Evolutionary conservation across 371 early-diverging fungal genomes (phyloP).

Genomic region (Umbelopsis sp.): DNA sequence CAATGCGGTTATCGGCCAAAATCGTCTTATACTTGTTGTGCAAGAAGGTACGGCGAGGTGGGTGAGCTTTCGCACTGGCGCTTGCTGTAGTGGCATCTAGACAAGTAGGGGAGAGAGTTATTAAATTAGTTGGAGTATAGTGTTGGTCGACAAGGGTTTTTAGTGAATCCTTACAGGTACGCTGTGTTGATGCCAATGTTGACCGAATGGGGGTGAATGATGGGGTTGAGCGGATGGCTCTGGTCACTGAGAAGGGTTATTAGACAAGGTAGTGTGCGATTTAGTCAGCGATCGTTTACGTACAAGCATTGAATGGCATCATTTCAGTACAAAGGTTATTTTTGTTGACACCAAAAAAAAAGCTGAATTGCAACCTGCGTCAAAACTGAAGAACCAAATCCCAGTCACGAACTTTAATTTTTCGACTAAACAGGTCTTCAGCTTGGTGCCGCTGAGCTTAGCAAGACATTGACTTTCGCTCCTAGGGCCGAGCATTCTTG

Average conservation of each 20-base stretch:
- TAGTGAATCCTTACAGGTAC: background rate
- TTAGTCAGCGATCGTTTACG: background rate
- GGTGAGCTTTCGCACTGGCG: conserved; percentile 31
- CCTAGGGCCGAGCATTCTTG: background rate
- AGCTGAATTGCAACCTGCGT: no score
- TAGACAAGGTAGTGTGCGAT: background rate
- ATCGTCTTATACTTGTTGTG: conserved; percentile 55
- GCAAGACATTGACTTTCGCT: background rate
- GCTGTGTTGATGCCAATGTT: background rate
- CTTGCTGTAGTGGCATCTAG: conserved; percentile 42
- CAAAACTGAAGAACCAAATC: no score
- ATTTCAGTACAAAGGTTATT: background rate
- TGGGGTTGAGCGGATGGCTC: background rate
- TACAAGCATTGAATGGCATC: conserved; percentile 12
- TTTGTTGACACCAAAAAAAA: conserved; percentile 15
- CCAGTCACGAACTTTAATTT: background rate
- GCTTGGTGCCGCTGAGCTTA: background rate
- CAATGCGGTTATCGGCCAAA: conserved; percentile 55
- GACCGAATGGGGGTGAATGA: background rate
- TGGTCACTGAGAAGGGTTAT: background rate
- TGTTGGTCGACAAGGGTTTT: background rate
- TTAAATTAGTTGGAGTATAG: background rate
- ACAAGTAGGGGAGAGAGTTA: background rate
- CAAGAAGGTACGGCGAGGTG: conserved; percentile 55
- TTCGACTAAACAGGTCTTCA: background rate